Base-by-base conservation (phyloP, 192 early-diverging fungal genomes). In the Rhizoclosmatium globosum region DNA sequence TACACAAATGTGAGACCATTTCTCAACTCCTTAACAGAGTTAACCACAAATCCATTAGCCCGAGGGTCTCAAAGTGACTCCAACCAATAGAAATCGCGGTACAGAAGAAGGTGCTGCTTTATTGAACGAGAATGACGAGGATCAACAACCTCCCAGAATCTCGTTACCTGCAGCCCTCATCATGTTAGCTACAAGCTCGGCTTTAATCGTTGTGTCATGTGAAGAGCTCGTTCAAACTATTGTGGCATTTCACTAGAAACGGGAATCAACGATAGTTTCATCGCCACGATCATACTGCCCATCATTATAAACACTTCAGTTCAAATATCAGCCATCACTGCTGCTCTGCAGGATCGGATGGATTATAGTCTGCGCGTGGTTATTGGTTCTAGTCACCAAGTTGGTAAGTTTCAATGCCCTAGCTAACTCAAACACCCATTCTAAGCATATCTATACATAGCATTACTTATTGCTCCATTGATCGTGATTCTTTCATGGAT, bases 381-480 rank as follows among this genome's bases (percentile, higher is more conserved):
- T 38, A 85, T 97, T 4, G 97, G 96, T 19, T 94, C 92, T 4
- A 93, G 92, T 50, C 91, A 96, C 85, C 97, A 99, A 83, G 97
- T 99, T 62, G 92, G 94, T 1, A 86, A 95, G 92, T 95, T 66
- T 19, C 11, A 67, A 45, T 44, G 2, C 46, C 7, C 92, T 91
- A 1, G 68, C 91, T 80, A 91, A 53, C 91, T 92, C 68, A 71
- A 13, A 17, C 6, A 53, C 17, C 50, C 6, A 1, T 53, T 13
- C 50, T 53, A 53, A 53, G 17, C 50, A 53, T 53, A 13, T 7
- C 50, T 7, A 13, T 53, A 13, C 17, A 53, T 13, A 53, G 50
- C 50, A 0, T 53, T 53, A 17, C 17, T 69, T 11, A 72, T 57
- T 47, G 15, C 42, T 23, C 68, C 67, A 21, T 43, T 79, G 21